Conservation (phyloP, 108 stramenopile species). For the Heterococcus sp. region DNA sequence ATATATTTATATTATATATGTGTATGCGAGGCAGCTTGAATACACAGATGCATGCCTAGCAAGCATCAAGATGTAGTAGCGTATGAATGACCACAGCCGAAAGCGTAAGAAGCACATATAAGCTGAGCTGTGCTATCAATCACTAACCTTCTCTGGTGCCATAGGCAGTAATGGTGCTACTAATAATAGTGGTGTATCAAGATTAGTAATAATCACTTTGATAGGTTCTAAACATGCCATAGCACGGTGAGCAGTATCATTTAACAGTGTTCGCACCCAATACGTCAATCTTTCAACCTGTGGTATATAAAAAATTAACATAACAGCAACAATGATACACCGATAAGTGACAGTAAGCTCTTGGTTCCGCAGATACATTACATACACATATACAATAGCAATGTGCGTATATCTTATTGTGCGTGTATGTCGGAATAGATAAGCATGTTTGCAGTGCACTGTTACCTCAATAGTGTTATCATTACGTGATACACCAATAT, state of each 20-base stretch:
- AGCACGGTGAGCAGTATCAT: conserved; percentile 69
- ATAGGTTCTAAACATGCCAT: conserved; percentile 89
- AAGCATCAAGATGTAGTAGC: too few relatives aligned
- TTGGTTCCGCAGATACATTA: neutral
- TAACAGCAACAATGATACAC: neutral
- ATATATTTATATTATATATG: too few relatives aligned
- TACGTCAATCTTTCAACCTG: conserved; percentile 71
- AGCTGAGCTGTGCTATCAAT: neutral
- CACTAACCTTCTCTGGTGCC: neutral
- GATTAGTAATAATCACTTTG: conserved; percentile 61
- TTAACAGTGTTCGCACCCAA: conserved; percentile 47
- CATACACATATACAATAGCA: neutral
- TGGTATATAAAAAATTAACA: neutral
- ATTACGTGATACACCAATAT: conserved; percentile 86
- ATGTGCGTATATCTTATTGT: neutral
- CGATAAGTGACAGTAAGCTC: neutral
- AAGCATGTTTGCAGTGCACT: neutral
- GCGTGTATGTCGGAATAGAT: neutral
- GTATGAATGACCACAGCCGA: too few relatives aligned
- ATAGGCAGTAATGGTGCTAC: neutral
- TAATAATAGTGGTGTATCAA: neutral
- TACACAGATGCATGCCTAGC: too few relatives aligned
- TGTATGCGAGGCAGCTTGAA: too few relatives aligned
- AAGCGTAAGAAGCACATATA: too few relatives aligned
- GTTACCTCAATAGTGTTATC: neutral